These are phyloP conservation scores for Blastocystis sp. DNA, from an alignment of 352 stramenopile genomes.

Conservation along the genomic window DNA sequence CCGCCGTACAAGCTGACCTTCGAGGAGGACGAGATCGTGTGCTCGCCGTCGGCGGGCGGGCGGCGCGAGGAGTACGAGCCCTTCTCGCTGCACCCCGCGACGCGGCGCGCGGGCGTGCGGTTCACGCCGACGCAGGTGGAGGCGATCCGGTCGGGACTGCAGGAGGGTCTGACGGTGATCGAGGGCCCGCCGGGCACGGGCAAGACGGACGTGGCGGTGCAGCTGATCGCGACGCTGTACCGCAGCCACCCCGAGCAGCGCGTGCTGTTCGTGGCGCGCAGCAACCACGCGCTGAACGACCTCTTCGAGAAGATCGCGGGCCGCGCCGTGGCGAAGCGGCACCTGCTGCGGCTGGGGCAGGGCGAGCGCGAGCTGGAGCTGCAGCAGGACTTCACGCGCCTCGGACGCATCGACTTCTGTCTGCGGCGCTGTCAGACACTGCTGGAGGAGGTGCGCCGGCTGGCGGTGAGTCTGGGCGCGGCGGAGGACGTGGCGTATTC, in stretches of 20 bases:
- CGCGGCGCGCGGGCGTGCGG: slow-evolving; percentile 84
- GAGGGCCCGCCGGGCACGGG: too few species aligned
- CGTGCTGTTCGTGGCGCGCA: too few species aligned
- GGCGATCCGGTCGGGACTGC: slow-evolving; percentile 78
- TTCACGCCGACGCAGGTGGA: too few species aligned
- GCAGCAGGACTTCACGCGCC: slow-evolving; percentile 84
- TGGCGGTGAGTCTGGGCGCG: slow-evolving; percentile 76
- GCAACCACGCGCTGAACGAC: too few species aligned
- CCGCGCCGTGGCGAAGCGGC: slow-evolving; percentile 75
- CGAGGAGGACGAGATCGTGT: neutral
- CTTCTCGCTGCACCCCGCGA: slow-evolving; percentile 84
- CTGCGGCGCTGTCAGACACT: slow-evolving; percentile 79
- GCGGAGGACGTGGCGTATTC: slow-evolving; percentile 82
- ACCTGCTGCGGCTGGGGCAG: slow-evolving; percentile 85
- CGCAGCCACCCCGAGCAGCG: slow-evolving; percentile 71
- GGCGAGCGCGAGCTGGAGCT: slow-evolving; percentile 76
- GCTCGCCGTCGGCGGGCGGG: too few species aligned
- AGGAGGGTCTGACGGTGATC: slow-evolving; percentile 87
- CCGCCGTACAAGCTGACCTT: slow-evolving; percentile 69
- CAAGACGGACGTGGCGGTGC: slow-evolving; percentile 76
- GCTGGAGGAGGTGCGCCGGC: slow-evolving; percentile 85
- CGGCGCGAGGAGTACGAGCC: slow-evolving; percentile 74
- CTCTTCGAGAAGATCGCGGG: slow-evolving; percentile 80
- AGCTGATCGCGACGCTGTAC: slow-evolving; percentile 88
- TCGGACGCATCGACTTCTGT: slow-evolving; percentile 85